Percentiles rank a stretch among this genome's conserved stretches.
Evolutionary conservation across 2,329 filamentous ascomycete species (phyloP).

Genomic region (Biscogniauxia sp.): DNA sequence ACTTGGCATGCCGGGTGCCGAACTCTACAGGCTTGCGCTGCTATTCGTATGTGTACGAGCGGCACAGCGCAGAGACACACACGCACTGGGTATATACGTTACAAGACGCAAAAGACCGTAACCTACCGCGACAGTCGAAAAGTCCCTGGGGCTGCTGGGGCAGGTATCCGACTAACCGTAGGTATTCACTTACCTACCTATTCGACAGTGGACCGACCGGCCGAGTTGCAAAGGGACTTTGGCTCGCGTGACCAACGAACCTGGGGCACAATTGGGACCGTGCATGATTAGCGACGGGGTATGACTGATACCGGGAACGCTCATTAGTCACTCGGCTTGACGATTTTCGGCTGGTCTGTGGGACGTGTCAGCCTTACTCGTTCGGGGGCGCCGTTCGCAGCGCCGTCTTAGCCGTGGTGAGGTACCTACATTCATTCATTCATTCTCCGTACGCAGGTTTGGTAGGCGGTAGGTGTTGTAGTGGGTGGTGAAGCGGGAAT

Average conservation of each 20-base stretch:
- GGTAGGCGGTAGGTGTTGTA: too few species aligned
- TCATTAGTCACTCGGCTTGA: conserved; percentile 5
- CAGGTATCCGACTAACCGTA: too few species aligned
- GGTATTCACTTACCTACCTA: too few species aligned
- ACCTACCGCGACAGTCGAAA: too few species aligned
- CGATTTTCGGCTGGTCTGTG: conserved; percentile 1
- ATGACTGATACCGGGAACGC: neutral
- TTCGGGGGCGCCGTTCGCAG: conserved; percentile 9
- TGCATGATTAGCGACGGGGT: neutral
- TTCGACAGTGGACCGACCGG: conserved; percentile 6
- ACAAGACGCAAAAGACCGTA: neutral
- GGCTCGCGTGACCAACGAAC: neutral
- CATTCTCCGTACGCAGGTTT: neutral
- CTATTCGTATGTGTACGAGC: conserved; percentile 14
- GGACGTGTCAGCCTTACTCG: conserved; percentile 18
- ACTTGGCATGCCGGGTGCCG: neutral
- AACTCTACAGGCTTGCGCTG: neutral
- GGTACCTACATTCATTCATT: neutral
- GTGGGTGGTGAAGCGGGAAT: too few species aligned
- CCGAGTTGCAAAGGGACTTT: neutral
- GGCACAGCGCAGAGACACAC: conserved; percentile 5
- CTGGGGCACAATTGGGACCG: neutral
- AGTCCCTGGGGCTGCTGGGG: neutral
- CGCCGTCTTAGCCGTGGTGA: neutral
- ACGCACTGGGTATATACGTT: too few species aligned